Evolutionary conservation across 257 asterid genomes (phyloP), one percentile per base, ranked within the genome.

Genomic region (Haberlea rhodopensis): DNA sequence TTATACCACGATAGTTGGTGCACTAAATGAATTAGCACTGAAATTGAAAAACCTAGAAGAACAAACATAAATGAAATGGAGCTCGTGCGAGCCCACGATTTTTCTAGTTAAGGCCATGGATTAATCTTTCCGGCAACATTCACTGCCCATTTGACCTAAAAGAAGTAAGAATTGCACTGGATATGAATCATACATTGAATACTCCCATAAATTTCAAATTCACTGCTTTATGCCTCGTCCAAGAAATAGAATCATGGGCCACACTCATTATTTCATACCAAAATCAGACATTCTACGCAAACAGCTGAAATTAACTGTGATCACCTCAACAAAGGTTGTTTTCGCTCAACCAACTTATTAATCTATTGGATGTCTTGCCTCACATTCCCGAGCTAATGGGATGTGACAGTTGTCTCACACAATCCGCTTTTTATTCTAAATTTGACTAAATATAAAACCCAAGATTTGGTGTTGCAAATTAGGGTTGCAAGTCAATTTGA

Each of bases 221-320:
- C 62, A 51, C 80, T 81, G 84, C 59, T 60, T 19, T 59, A 23
- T 75, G 52, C n/a, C 49, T 76, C 68, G 5, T 78, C 59, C 82
- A 80, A 71, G 63, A 79, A 74, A 60, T 82, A 45, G 88, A 76
- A 80, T 8, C 75, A 65, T 73, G 83, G 84, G 81, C 88, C 87
- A 81, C 60, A 26, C 51, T 71, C 56, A 62, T 81, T 75, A 80
- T 61, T 68, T 73, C 56, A 37, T 75, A 66, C 83, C 84, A 69
- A 75, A 82, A 48, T 31, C 51, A 79, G 82, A 67, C 65, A 32
- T 60, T 67, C 31, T 60, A 25, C 57, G 51, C 64, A 53, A 60
- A 62, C 83, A 82, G 85, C 72, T 40, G 20, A 59, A 53, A 66
- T 74, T 76, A 66, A 78, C 73, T 66, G 16, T 37, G 46, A 53